Evolutionary conservation across 2,329 filamentous ascomycete species (phyloP).

Genomic region (Ophiostoma pallidulum): DNA sequence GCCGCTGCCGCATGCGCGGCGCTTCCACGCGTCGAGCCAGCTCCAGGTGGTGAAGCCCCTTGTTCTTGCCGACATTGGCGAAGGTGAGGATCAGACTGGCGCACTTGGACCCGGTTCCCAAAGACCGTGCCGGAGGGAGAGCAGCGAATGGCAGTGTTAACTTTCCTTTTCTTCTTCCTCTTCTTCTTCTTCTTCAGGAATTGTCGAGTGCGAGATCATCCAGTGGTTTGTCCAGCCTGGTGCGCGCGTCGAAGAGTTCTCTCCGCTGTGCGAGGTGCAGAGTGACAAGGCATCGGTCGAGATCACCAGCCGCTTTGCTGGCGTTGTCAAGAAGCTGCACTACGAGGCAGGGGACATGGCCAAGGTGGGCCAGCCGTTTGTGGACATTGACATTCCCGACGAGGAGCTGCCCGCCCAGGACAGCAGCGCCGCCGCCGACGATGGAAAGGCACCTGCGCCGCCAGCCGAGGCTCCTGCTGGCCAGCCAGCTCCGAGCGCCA

Average conservation of each 20-base stretch:
- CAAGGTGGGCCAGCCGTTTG: conserved; percentile 84
- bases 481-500: neutral
- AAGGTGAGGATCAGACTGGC: conserved; percentile 51
- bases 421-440: neutral
- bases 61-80: conserved; percentile 74
- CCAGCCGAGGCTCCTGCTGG: neutral
- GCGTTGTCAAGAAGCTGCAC: conserved; percentile 90
- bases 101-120: too few species aligned
- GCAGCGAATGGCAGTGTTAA: too few species aligned
- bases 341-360: conserved; percentile 96
- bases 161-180: too few species aligned
- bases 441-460: conserved; percentile 19
- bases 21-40: conserved; percentile 42
- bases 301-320: conserved; percentile 92
- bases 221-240: conserved; percentile 99
- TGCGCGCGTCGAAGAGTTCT: conserved; percentile 93
- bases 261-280: conserved; percentile 94
- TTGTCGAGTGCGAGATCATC: conserved; percentile 96
- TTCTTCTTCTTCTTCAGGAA: conserved; percentile 53
- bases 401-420: conserved; percentile 39
- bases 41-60: conserved; percentile 64
- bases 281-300: conserved; percentile 88
- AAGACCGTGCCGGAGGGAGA: too few species aligned
- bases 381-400: conserved; percentile 88
- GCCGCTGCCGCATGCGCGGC: conserved; percentile 24